Evolutionary conservation across 2,329 filamentous ascomycete species (phyloP), one percentile per base, ranked within the genome.

Genomic region (Stachybotrys elegans): DNA sequence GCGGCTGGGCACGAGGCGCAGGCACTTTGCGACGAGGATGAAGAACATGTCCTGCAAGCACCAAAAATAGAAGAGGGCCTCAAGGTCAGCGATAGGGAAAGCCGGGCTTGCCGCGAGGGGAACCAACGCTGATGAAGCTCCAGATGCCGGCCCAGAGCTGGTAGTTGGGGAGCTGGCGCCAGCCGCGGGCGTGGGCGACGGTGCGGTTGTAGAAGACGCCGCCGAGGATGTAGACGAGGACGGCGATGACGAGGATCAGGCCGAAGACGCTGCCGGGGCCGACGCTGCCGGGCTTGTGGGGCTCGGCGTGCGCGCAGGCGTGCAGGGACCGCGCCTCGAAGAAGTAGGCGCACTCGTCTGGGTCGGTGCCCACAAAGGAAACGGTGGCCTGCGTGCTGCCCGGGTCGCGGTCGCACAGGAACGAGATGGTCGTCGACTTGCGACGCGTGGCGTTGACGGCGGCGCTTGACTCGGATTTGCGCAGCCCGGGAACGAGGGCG

Each of bases 201-300:
- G 89, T 94, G 47, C 93, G 82, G 66, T 96, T 92, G 72, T 97
- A 98, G 50, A 95, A 90, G 55, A 95, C 86, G 58, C 93, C 93
- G 54, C 93, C 93, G 29, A 94, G 78, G 44, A 95, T 72, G 66
- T 98, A 98, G 19, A 93, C 93, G 9, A 92, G 69, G 29, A 96
- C 76, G 9, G 91, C 87, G 47, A 82, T 77, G 47, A 75, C 71
- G 52, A 81, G 78, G 62, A 98, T 97, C 51, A 97, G 85, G 48
- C 87, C 86, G 61, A 98, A 98, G 12, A 98, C 65, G 71, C 89
- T 68, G 62, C 86, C 58, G 65, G 93, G 69, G 59, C 87, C 66
- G 73, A 84, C 69, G 66, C 83, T 71, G 72, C 91, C 67, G 68
- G 88, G 74, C 61, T 86, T 88, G 62, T 86, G 81, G 45, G 84